Conservation (phyloP, 768 basidiomycete genomes). For the Gloeophyllum trabeum region DNA sequence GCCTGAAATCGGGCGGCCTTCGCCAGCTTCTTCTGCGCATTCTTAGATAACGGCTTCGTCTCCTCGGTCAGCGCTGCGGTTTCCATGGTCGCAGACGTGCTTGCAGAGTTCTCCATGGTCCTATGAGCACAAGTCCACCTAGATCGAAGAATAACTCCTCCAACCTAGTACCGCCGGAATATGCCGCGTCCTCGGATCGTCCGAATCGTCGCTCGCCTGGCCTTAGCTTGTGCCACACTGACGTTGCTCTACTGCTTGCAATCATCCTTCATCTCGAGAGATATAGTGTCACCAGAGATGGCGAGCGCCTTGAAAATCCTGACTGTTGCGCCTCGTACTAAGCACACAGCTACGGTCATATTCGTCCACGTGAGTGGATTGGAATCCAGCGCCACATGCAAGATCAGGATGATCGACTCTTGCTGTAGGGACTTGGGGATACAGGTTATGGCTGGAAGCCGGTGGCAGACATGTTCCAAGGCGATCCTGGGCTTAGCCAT, state of each 20-base stretch:
- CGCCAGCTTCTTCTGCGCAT: constrained; percentile 65
- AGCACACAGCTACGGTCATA: constrained; percentile 81
- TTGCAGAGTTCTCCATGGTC: too few relatives aligned
- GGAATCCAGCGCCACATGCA: too few relatives aligned
- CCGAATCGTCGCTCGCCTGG: neutral
- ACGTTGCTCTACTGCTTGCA: neutral
- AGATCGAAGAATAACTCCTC: too few relatives aligned
- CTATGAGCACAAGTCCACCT: too few relatives aligned
- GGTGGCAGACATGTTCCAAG: constrained; percentile 57
- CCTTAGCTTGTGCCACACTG: neutral
- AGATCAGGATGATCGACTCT: neutral
- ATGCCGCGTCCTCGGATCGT: neutral
- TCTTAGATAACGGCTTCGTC: constrained; percentile 51
- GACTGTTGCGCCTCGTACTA: constrained; percentile 38
- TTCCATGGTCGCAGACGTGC: too few relatives aligned
- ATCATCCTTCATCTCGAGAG: too few relatives aligned
- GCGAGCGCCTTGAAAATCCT: constrained; percentile 31
- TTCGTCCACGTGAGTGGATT: constrained; percentile 74
- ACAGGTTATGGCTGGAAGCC: constrained; percentile 68
- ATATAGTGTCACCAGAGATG: neutral
- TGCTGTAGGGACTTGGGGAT: constrained; percentile 60
- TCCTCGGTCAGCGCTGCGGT: neutral
- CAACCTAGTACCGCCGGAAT: too few relatives aligned
- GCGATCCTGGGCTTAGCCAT: constrained; percentile 45
- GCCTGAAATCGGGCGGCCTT: constrained; percentile 57